Evolutionary conservation across 2,329 filamentous ascomycete species (phyloP).

Genomic region (Orbilia brochopaga): DNA sequence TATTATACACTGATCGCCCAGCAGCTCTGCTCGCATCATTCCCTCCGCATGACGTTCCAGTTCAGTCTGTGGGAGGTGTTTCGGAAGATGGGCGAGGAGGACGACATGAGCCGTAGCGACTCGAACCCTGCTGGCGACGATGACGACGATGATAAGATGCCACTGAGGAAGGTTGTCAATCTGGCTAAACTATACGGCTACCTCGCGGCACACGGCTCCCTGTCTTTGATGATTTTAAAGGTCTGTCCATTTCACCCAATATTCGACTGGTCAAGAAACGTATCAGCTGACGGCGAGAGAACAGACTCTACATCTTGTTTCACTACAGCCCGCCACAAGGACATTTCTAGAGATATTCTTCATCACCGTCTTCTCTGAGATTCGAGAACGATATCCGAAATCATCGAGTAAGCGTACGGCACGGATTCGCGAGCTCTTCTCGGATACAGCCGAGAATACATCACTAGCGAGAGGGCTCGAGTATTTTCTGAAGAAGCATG

Average conservation of each 20-base stretch:
- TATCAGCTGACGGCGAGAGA: not conserved
- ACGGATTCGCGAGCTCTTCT: conserved; percentile 70
- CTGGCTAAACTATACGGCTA: conserved; percentile 71
- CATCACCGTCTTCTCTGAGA: conserved; percentile 68
- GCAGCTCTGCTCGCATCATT: conserved; percentile 75
- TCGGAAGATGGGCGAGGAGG: conserved; percentile 79
- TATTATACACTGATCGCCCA: conserved; percentile 89
- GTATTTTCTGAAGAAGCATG: conserved; percentile 78
- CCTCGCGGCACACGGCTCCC: conserved; percentile 66
- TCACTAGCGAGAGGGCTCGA: conserved; percentile 75
- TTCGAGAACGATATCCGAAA: conserved; percentile 50
- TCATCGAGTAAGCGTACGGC: conserved; percentile 63
- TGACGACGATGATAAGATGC: conserved; percentile 60
- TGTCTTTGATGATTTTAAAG: conserved; percentile 64
- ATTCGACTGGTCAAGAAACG: not conserved
- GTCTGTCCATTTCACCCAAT: conserved; percentile 56
- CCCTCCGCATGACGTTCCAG: conserved; percentile 82
- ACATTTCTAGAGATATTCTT: conserved; percentile 82
- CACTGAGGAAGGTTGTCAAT: conserved; percentile 68
- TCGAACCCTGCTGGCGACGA: conserved; percentile 65
- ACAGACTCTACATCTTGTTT: conserved; percentile 76
- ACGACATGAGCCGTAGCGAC: conserved; percentile 70
- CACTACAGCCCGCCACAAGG: conserved; percentile 75
- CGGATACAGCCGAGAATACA: conserved; percentile 68
- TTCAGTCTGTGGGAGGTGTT: conserved; percentile 87